Evolutionary conservation across 257 asterid species (phyloP).

Genomic region (Salvia miltiorrhiza): DNA sequence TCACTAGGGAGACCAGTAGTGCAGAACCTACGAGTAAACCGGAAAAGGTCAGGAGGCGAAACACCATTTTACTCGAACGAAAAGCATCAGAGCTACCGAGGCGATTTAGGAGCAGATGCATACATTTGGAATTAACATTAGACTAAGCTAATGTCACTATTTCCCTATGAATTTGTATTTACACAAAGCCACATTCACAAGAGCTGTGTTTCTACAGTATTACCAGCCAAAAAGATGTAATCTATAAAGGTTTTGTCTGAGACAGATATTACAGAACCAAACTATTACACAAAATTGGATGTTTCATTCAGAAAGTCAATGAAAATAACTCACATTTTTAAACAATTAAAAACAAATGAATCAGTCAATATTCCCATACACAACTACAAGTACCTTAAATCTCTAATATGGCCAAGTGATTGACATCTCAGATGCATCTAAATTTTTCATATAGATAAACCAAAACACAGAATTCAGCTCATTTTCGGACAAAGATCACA

Average conservation of each 20-base stretch:
- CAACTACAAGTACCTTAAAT: neutral
- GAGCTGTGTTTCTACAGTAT: neutral
- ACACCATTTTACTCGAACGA: neutral
- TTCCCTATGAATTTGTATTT: neutral
- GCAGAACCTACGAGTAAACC: conserved; percentile 65
- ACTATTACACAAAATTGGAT: neutral
- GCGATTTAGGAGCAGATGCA: too few species aligned
- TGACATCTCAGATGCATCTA: neutral
- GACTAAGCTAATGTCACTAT: too few species aligned
- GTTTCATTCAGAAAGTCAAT: neutral
- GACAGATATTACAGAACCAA: neutral
- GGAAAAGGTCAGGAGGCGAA: neutral
- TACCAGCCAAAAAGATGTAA: neutral
- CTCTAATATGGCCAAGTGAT: neutral
- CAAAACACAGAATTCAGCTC: conserved; percentile 11
- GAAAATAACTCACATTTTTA: neutral
- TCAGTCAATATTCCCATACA: neutral
- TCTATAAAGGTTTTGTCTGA: neutral
- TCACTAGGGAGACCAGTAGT: conserved; percentile 97
- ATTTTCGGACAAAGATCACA: neutral
- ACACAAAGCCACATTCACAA: neutral
- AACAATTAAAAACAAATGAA: neutral
- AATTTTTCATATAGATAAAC: neutral
- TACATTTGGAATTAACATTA: neutral
- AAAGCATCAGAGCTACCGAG: neutral